phyloP scores from a whole-genome alignment of 768 basidiomycete species.

The Gymnopilus dilepis region DNA sequence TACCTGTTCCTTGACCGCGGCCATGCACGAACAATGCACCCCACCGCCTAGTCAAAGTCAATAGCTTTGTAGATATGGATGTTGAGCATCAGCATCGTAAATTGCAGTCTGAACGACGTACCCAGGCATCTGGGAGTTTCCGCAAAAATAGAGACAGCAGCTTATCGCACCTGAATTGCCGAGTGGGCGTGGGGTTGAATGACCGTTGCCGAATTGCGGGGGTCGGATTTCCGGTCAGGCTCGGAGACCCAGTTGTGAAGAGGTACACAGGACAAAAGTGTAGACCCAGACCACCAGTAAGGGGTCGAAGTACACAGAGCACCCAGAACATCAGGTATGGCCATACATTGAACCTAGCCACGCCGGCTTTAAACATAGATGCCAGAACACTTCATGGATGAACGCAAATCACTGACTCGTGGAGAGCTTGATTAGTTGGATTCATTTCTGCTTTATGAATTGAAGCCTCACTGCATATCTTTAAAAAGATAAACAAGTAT shows the following conservation, averaged over 20 bases:
- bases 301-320: neutral
- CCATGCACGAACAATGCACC: neutral
- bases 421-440: neutral
- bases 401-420: neutral
- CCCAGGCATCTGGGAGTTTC: neutral
- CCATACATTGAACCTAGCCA: too few species aligned
- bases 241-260: neutral
- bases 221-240: neutral
- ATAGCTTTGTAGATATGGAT: neutral
- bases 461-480: neutral
- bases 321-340: neutral
- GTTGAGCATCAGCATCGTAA: neutral
- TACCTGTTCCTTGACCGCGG: neutral
- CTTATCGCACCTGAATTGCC: neutral
- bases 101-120: too few species aligned
- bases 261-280: neutral
- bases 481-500: neutral
- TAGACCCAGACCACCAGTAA: neutral
- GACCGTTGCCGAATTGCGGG: neutral
- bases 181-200: constrained; percentile 2
- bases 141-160: neutral
- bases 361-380: too few species aligned
- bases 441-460: neutral
- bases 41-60: neutral
- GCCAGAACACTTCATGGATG: neutral